Evolutionary conservation across 2,329 filamentous ascomycete species (phyloP).

Genomic region (Tricladium varicosporioides): DNA sequence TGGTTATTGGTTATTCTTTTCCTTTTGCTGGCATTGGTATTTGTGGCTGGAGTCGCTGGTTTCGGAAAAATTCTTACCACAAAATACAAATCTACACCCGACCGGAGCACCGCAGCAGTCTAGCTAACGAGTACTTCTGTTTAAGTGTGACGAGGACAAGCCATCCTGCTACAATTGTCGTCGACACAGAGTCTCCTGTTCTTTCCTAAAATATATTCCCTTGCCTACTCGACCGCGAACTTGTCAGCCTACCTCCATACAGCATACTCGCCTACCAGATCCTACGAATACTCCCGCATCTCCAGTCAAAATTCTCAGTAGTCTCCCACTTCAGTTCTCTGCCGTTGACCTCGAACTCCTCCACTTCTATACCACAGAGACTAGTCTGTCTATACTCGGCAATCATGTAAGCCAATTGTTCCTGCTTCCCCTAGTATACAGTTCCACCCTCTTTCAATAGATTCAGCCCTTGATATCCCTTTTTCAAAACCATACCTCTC

Average conservation of each 20-base stretch:
- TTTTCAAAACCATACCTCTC: too few species aligned
- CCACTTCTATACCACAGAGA: constrained; percentile 17
- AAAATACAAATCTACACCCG: constrained; percentile 1
- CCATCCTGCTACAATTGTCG: constrained; percentile 17
- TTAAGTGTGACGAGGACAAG: constrained; percentile 21
- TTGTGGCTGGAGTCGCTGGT: constrained; percentile 11
- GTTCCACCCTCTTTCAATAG: too few species aligned
- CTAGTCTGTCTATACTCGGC: constrained; percentile 11
- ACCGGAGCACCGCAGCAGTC: neutral
- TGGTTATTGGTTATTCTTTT: constrained; percentile 4
- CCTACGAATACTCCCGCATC: neutral
- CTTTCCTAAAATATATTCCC: constrained; percentile 11
- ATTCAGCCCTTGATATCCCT: too few species aligned
- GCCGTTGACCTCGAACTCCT: constrained; percentile 15
- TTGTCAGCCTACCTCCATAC: neutral
- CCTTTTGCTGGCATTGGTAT: neutral
- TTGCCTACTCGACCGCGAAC: neutral
- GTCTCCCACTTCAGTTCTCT: constrained; percentile 5
- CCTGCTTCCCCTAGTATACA: too few species aligned
- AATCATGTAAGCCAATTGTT: neutral
- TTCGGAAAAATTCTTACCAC: constrained; percentile 14
- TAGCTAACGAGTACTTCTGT: neutral
- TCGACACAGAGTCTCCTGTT: constrained; percentile 14
- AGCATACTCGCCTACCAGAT: too few species aligned
- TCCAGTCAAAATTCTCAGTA: neutral